A percentile compares a stretch with the other conserved stretches of the same genome.
These are phyloP conservation scores for Cutaneotrichosporon dermatis DNA, from an alignment of 1,284 basidiomycete genomes.

Conservation along the genomic window DNA sequence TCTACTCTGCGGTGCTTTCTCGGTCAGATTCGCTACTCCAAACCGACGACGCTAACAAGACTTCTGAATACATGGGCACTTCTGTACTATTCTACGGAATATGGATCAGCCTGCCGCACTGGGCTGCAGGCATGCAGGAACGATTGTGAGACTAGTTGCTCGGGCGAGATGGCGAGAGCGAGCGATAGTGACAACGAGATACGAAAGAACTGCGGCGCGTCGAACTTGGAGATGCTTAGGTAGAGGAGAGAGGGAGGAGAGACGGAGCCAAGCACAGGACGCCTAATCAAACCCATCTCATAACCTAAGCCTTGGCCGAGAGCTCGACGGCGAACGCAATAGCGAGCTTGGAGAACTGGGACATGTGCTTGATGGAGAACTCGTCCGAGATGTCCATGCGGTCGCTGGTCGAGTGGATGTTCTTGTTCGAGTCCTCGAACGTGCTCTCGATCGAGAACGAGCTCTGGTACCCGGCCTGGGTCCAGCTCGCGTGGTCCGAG, in stretches of 20 bases:
- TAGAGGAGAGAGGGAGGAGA: no score
- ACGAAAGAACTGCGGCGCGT: no score
- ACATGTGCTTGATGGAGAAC: conserved; percentile 65
- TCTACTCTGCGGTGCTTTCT: no score
- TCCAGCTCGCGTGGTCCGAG: conserved; percentile 76
- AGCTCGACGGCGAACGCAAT: conserved; percentile 79
- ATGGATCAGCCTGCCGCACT: neutral
- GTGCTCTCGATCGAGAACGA: conserved; percentile 63
- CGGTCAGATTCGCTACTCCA: no score
- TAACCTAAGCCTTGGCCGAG: neutral
- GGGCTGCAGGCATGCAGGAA: neutral
- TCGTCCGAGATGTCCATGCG: conserved; percentile 70
- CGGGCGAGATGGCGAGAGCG: no score
- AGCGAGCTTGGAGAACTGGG: conserved; percentile 77
- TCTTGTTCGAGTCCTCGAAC: conserved; percentile 58
- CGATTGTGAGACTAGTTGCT: neutral
- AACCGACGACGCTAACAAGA: neutral
- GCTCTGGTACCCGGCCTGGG: conserved; percentile 75
- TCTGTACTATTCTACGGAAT: neutral
- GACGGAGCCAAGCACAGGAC: no score
- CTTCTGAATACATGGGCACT: conserved; percentile 1
- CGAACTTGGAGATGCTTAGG: no score
- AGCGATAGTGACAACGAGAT: no score
- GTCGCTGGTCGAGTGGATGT: conserved; percentile 79
- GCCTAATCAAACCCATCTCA: no score